Evolutionary conservation across 306 rosid species (phyloP), one percentile per base, ranked within the genome.

Genomic region (Pterocarpus macrocarpus): DNA sequence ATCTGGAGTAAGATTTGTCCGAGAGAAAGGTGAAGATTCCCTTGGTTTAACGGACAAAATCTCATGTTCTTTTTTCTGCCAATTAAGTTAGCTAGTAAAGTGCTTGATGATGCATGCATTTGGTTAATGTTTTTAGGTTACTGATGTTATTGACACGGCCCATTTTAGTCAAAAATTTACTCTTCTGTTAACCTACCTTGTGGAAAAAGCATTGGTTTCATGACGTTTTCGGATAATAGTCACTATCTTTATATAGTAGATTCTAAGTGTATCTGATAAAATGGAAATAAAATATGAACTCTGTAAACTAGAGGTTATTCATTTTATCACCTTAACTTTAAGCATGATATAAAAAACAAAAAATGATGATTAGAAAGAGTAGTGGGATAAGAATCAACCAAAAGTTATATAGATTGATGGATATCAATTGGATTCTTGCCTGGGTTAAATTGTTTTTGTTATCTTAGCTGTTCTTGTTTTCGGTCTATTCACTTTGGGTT

Each of bases 1-100:
- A 80, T 63, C 7, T 49, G 17, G 57, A 62, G 44, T 22, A 50
- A 61, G 83, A 80, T 80, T 71, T 63, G 72, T 4, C 35, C 0
- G 35, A 63, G 79, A 62, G 73, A 71, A 71, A 73, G 50, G 33
- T 73, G 61, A 65, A 80, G 80, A 63, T 72, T 72, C 73, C 38
- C 47, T 1, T 8, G 17, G 41, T 43, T 49, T 28, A 39, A 71
- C n/a, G 73, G 64, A 34, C 72, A 71, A 80, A 61, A 80, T 12
- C 13, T 62, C 17, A 8, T 59, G 44, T 79, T 79, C 64, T 50
- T 61, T 44, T 79, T 69, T 33, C 28, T 7, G 55, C 49, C 12
- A 14, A 14, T 50, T 8, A 49, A 78, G 52, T 44, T 45, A 35
- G 33, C 32, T 14, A 28, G 7, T 9, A 43, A 78, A 41, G 80